These are phyloP conservation scores for Diaporthe batatas DNA, from an alignment of 2,329 filamentous ascomycete genomes.

Conservation along the genomic window DNA sequence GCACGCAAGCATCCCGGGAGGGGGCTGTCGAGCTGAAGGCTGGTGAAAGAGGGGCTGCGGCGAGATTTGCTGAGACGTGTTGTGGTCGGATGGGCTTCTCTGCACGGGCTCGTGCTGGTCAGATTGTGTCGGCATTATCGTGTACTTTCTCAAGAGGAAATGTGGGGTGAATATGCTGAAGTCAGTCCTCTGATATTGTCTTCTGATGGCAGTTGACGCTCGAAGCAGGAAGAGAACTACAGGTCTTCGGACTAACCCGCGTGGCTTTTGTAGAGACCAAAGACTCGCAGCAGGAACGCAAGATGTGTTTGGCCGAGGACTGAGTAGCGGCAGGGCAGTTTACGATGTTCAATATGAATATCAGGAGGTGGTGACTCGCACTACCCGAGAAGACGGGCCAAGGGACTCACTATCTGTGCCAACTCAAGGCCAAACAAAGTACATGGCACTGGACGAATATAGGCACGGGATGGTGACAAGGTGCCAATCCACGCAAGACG, in stretches of 20 bases:
- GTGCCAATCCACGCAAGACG: constrained; percentile 22
- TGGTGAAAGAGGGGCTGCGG: background rate
- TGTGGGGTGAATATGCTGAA: background rate
- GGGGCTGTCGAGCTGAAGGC: background rate
- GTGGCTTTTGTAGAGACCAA: constrained; percentile 16
- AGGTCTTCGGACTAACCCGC: background rate
- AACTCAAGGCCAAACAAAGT: background rate
- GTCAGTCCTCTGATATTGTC: background rate
- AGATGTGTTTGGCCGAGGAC: background rate
- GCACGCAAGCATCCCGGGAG: background rate
- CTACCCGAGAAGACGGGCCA: no score
- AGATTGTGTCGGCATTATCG: background rate
- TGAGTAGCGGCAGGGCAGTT: background rate
- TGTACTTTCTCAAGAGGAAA: background rate
- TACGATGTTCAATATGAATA: no score
- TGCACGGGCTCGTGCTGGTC: background rate
- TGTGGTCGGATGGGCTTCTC: background rate
- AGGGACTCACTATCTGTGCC: background rate
- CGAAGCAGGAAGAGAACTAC: no score
- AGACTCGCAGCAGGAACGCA: background rate
- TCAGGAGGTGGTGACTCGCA: background rate
- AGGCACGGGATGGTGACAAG: background rate
- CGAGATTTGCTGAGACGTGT: background rate
- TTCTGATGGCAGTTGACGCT: background rate
- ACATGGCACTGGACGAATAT: background rate